phyloP scores from a whole-genome alignment of 2,329 filamentous ascomycete species.

The Aspergillus felis region DNA sequence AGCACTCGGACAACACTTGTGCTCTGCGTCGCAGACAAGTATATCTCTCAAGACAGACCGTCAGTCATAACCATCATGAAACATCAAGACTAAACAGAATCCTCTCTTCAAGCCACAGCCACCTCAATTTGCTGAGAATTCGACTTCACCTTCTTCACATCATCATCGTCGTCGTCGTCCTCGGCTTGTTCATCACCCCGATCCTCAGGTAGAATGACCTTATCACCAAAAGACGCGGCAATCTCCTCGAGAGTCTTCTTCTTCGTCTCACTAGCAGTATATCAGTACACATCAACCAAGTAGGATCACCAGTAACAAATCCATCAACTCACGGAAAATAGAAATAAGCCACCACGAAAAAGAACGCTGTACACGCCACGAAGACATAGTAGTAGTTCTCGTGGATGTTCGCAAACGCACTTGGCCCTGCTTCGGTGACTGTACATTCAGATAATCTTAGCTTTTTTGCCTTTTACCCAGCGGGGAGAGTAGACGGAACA shows the following conservation, averaged over 20 bases:
- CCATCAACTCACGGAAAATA: conserved; percentile 48
- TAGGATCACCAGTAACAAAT: background rate
- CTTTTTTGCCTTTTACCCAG: background rate
- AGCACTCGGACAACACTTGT: too few species aligned
- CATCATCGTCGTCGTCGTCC: conserved; percentile 15
- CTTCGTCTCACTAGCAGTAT: conserved; percentile 41
- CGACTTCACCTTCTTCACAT: conserved; percentile 17
- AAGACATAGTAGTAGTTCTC: conserved; percentile 62
- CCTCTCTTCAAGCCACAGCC: background rate
- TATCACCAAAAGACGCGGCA: conserved; percentile 47
- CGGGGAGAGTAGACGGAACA: conserved; percentile 5
- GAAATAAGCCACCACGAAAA: conserved; percentile 50
- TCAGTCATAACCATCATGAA: background rate
- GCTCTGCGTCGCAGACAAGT: too few species aligned
- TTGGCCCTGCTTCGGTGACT: conserved; percentile 54
- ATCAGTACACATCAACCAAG: conserved; percentile 2
- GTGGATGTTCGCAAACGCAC: conserved; percentile 54
- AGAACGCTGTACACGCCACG: conserved; percentile 50
- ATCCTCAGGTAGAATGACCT: conserved; percentile 34
- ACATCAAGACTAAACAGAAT: background rate
- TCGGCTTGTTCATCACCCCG: conserved; percentile 10
- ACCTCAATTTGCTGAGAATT: conserved; percentile 13
- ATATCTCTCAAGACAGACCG: background rate
- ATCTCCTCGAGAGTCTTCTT: conserved; percentile 49
- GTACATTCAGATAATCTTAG: background rate